These are phyloP conservation scores for Phaeoacremonium minimum DNA, from an alignment of 2,329 filamentous ascomycete genomes.

Conservation along the genomic window DNA sequence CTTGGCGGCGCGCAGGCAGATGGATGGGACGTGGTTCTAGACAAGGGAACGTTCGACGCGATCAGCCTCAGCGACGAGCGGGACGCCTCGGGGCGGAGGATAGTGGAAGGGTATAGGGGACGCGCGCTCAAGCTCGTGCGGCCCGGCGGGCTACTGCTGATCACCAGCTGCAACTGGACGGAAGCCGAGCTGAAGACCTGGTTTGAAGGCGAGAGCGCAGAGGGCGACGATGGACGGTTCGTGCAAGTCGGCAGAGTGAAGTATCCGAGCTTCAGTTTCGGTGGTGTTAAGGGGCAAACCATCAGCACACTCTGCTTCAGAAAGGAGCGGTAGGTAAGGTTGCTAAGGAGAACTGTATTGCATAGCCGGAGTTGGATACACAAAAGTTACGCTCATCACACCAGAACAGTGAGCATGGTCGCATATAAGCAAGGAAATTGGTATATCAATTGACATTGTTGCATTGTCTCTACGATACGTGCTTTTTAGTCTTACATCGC, in stretches of 20 bases:
- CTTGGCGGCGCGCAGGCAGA: constrained; percentile 19
- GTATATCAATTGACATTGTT: no score
- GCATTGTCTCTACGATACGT: no score
- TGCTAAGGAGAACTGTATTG: no score
- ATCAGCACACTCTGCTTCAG: constrained; percentile 84
- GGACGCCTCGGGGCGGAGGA: constrained; percentile 48
- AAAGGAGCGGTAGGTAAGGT: constrained; percentile 20
- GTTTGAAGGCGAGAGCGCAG: constrained; percentile 52
- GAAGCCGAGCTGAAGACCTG: constrained; percentile 77
- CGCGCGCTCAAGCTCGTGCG: constrained; percentile 66
- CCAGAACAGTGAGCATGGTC: no score
- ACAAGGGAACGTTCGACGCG: constrained; percentile 98
- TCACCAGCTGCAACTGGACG: constrained; percentile 99
- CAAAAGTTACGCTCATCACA: no score
- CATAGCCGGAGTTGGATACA: no score
- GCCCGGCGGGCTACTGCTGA: constrained; percentile 67
- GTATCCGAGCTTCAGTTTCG: constrained; percentile 87
- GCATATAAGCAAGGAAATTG: no score
- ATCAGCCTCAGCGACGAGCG: constrained; percentile 68
- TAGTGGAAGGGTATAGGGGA: constrained; percentile 71
- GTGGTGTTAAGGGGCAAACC: constrained; percentile 80
- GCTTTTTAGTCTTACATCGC: no score
- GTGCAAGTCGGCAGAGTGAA: constrained; percentile 63
- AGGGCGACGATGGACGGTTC: constrained; percentile 35
- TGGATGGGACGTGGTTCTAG: constrained; percentile 88